Percentiles rank a stretch among this genome's conserved stretches.
These are phyloP conservation scores for Dryadomyces sulphureus DNA, from an alignment of 2,329 filamentous ascomycete species.

Conservation along the genomic window DNA sequence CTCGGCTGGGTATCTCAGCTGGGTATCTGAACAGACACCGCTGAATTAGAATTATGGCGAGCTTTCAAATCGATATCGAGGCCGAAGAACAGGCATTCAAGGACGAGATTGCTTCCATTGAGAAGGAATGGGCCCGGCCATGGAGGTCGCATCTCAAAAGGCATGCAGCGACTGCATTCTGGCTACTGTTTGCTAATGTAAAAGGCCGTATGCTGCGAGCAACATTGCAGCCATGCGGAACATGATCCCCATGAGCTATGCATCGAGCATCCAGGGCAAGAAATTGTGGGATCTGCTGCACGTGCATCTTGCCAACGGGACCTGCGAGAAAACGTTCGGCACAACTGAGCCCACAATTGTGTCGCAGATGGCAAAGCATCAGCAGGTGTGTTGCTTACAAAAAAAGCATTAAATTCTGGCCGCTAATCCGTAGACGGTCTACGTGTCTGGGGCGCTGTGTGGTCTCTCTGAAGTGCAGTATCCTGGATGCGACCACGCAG, in stretches of 20 bases:
- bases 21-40: too few relatives aligned
- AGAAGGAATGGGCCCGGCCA: constrained; percentile 19
- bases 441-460: constrained; percentile 23
- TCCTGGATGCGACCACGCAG: constrained; percentile 25
- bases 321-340: constrained; percentile 22
- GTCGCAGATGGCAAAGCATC: constrained; percentile 22
- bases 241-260: constrained; percentile 14
- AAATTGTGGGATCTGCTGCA: constrained; percentile 23
- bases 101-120: constrained; percentile 17
- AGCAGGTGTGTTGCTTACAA: constrained; percentile 5
- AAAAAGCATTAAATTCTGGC: neutral
- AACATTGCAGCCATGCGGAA: constrained; percentile 20
- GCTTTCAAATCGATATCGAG: constrained; percentile 10
- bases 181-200: neutral
- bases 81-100: constrained; percentile 19
- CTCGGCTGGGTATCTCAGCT: too few relatives aligned
- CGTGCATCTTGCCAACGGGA: constrained; percentile 19
- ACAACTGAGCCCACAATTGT: constrained; percentile 21
- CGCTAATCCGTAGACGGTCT: constrained; percentile 18
- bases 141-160: constrained; percentile 16
- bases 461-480: constrained; percentile 21
- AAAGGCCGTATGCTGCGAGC: constrained; percentile 16
- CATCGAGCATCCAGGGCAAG: constrained; percentile 17
- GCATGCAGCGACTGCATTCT: neutral
- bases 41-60: too few relatives aligned